These are phyloP conservation scores for Pythium monospermum DNA, from an alignment of 352 stramenopile species.

Conservation along the genomic window DNA sequence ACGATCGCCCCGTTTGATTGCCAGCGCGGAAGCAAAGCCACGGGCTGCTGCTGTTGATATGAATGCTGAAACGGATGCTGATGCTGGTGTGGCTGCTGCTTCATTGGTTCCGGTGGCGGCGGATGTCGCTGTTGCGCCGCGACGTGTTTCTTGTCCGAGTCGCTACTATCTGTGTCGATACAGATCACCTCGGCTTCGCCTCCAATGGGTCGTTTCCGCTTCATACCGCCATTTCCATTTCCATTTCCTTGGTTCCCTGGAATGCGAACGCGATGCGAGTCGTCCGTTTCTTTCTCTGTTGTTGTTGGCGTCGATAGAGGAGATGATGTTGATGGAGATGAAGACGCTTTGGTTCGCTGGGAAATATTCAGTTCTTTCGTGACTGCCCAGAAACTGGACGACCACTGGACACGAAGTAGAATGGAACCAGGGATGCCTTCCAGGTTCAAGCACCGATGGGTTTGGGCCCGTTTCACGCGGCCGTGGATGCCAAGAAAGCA, in stretches of 20 bases:
- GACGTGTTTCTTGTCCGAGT: neutral
- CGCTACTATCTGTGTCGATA: constrained; percentile 33
- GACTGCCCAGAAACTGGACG: neutral
- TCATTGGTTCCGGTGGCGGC: too few species aligned
- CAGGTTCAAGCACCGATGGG: constrained; percentile 33
- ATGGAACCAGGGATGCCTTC: constrained; percentile 29
- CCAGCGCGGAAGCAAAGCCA: neutral
- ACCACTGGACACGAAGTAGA: neutral
- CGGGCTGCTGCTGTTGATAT: neutral
- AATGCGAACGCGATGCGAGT: neutral
- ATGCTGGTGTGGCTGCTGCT: neutral
- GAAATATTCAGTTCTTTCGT: too few species aligned
- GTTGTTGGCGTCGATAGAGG: constrained; percentile 14
- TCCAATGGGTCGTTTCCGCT: constrained; percentile 38
- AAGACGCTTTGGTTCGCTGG: too few species aligned
- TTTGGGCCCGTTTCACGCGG: constrained; percentile 23
- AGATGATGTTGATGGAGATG: too few species aligned
- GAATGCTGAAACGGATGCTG: too few species aligned
- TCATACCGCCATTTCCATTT: constrained; percentile 21
- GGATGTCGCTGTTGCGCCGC: neutral
- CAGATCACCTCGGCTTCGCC: constrained; percentile 42
- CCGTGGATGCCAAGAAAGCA: constrained; percentile 50
- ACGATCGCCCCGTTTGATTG: too few species aligned
- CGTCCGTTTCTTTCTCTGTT: neutral
- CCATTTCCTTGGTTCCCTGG: too few species aligned